Evolutionary conservation across 2,329 filamentous ascomycete genomes (phyloP), one percentile per base, ranked within the genome.

Genomic region (Neospermospora avenae): DNA sequence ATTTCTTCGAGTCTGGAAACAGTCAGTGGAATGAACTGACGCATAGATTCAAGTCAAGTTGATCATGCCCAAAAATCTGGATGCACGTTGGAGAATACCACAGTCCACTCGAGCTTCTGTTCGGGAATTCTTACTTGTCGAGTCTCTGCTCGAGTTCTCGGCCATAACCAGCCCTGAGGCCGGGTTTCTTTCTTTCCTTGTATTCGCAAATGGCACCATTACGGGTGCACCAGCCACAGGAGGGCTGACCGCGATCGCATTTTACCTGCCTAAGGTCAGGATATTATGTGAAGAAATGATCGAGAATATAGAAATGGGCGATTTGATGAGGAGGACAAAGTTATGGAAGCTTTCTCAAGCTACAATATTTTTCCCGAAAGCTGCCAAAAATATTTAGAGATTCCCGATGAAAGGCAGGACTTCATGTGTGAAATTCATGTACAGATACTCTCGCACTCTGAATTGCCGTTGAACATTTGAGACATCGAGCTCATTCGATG

Each of bases 211-310:
- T 72, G 31, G 83, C 83, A 34, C 80, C 80, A 72, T 88, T 88
- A 60, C 84, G 83, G 65, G 76, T 83, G 68, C 85, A 88, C 85
- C 85, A 88, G 53, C 85, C 84, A 68, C 85, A 88, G 5, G 85
- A 84, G 1, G 89, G 89, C 68, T 91, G 87, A 4, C 85, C 86
- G 37, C 90, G 84, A 74, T 93, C 89, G 74, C 88, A 90, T 80
- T 89, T 89, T 28, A 88, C 85, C 84, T 86, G 68, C 7, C 25
- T 4, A 34, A 22, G 20, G 55, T 70, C 45, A 69, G 66, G 58
- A 18, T 25, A n/a, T 18, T n/a, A 14, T 7, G 55, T 20, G n/a
- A n/a, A 8, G 16, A 18, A 39, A 53, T 6, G 5, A 31, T 31
- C 28, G 28, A 37, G 8, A n/a, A 14, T 20, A 16, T 51, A 24